phyloP scores from a whole-genome alignment of 345 rosid genomes.

The Eucalyptus melliodora region DNA sequence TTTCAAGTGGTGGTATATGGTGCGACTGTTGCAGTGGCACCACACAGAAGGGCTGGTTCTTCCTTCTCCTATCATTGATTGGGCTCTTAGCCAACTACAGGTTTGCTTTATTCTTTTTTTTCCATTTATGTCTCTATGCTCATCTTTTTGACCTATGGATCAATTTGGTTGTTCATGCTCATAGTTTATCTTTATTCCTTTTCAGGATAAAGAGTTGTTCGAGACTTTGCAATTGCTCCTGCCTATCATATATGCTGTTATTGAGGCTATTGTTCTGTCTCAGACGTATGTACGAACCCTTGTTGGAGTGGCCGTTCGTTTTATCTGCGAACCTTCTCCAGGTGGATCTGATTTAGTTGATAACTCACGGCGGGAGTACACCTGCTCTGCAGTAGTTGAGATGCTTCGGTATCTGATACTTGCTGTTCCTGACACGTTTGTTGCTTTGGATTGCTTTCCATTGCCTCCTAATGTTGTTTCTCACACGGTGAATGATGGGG shows the following conservation, averaged over 20 bases:
- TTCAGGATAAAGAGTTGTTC: constrained; percentile 71
- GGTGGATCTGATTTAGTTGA: constrained; percentile 92
- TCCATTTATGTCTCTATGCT: too few species aligned
- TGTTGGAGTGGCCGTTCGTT: constrained; percentile 65
- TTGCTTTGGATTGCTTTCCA: constrained; percentile 91
- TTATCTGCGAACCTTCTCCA: constrained; percentile 78
- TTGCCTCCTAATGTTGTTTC: constrained; percentile 70
- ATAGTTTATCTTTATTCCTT: not conserved
- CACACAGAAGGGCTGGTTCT: constrained; percentile 83
- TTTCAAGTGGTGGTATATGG: constrained; percentile 93
- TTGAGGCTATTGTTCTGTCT: constrained; percentile 76
- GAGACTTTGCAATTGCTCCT: constrained; percentile 82
- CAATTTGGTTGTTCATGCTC: not conserved
- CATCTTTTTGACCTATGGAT: not conserved
- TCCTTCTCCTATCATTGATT: constrained; percentile 84
- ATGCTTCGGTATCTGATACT: constrained; percentile 85
- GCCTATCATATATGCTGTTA: constrained; percentile 76
- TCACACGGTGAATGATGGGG: constrained; percentile 53
- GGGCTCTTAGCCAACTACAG: constrained; percentile 91
- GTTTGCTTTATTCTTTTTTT: constrained; percentile 11
- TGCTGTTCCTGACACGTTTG: constrained; percentile 93
- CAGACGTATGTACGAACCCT: constrained; percentile 81
- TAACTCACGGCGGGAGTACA: constrained; percentile 93
- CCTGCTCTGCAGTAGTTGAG: constrained; percentile 78
- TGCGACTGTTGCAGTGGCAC: constrained; percentile 92